phyloP scores from a whole-genome alignment of 441 rosid genomes.

The Iberis amara region DNA sequence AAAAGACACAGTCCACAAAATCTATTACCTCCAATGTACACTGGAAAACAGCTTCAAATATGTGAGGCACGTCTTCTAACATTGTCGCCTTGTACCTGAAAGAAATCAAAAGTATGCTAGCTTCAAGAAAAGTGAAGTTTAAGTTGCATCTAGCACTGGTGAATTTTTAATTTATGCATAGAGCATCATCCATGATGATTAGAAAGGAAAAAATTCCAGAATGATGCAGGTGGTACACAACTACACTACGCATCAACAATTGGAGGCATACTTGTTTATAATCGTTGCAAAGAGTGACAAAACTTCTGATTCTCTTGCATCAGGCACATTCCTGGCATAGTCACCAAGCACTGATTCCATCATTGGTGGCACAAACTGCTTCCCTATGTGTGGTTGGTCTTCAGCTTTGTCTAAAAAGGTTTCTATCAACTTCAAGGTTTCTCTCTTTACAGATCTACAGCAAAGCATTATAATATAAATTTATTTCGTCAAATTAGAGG shows the following conservation, averaged over 20 bases:
- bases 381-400: conserved; percentile 79
- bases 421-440: conserved; percentile 83
- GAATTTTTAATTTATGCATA: not conserved
- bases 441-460: conserved; percentile 66
- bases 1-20: conserved; percentile 6
- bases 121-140: not conserved
- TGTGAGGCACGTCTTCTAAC: conserved; percentile 85
- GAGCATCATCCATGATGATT: not conserved
- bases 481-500: not conserved
- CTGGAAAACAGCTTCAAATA: conserved; percentile 92
- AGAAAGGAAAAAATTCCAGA: not conserved
- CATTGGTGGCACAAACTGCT: conserved; percentile 94
- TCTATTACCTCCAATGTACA: conserved; percentile 81
- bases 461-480: not conserved
- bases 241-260: not conserved
- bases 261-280: conserved; percentile 66
- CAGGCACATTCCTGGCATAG: conserved; percentile 87
- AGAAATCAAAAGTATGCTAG: not conserved
- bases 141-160: not conserved
- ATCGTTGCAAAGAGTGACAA: conserved; percentile 86
- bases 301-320: conserved; percentile 95
- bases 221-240: not conserved
- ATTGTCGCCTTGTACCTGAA: conserved; percentile 73
- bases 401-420: conserved; percentile 95
- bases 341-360: conserved; percentile 94